Evolutionary conservation across 2,329 filamentous ascomycete species (phyloP).

Genomic region (Camptophora hylomeconis): DNA sequence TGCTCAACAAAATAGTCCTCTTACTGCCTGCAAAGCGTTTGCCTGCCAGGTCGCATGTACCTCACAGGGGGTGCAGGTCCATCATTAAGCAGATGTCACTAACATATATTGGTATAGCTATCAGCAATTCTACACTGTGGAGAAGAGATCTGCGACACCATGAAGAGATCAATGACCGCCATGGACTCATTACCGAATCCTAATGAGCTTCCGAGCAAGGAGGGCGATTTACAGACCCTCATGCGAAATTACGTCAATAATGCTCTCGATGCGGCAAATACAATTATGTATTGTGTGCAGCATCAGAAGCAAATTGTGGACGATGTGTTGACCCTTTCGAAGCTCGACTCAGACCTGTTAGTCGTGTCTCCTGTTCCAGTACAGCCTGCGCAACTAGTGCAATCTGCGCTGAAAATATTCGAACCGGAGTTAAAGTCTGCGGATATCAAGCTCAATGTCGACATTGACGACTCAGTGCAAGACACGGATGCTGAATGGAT

Average conservation of each 20-base stretch:
- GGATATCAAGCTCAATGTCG: conserved; percentile 3
- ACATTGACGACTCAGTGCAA: conserved; percentile 31
- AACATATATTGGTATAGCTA: too few species aligned
- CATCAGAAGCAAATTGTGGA: conserved; percentile 68
- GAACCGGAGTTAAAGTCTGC: conserved; percentile 47
- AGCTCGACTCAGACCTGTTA: conserved; percentile 61
- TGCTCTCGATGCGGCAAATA: conserved; percentile 62
- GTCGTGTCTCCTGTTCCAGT: conserved; percentile 53
- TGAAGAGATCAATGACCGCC: conserved; percentile 2
- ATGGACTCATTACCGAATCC: neutral
- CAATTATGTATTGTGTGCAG: conserved; percentile 61
- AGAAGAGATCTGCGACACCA: conserved; percentile 46
- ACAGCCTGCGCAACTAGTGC: conserved; percentile 52
- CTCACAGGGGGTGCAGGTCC: conserved; percentile 69
- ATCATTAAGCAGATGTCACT: too few species aligned
- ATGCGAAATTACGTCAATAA: too few species aligned
- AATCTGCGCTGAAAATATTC: conserved; percentile 61
- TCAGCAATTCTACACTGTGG: conserved; percentile 45
- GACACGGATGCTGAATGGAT: conserved; percentile 61
- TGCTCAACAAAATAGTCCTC: conserved; percentile 42
- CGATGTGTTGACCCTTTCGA: conserved; percentile 58
- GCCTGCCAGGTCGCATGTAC: conserved; percentile 67
- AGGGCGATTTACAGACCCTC: conserved; percentile 31
- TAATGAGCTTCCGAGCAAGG: too few species aligned
- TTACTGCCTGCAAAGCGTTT: conserved; percentile 46